phyloP scores from a whole-genome alignment of 1,139 yeast genomes.

The Magnusiomyces ingens region DNA sequence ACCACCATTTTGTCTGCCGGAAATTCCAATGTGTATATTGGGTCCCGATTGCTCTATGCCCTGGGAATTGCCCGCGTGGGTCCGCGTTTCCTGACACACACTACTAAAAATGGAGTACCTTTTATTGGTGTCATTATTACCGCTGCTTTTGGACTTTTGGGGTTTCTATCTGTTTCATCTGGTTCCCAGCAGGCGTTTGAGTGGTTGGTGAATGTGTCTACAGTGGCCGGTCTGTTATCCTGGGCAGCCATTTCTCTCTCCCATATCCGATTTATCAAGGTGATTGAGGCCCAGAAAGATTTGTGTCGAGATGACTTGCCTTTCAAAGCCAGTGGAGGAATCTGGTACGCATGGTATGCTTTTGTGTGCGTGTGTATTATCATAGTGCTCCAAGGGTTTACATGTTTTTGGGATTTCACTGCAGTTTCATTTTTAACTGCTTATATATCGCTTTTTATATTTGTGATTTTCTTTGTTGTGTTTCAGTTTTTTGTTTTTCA shows the following conservation, averaged over 20 bases:
- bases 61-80: constrained; percentile 60
- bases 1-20: constrained; percentile 70
- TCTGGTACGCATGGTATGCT: constrained; percentile 10
- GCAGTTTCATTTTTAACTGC: constrained; percentile 54
- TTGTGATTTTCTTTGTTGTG: constrained; percentile 45
- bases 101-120: constrained; percentile 71
- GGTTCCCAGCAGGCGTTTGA: constrained; percentile 51
- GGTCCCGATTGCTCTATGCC: constrained; percentile 65
- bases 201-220: constrained; percentile 76
- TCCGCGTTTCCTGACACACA: constrained; percentile 61
- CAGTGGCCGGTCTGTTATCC: constrained; percentile 68
- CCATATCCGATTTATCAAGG: constrained; percentile 52
- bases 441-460: constrained; percentile 55
- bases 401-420: constrained; percentile 55
- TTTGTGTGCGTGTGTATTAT: constrained; percentile 38
- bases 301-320: constrained; percentile 60
- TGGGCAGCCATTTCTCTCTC: constrained; percentile 69
- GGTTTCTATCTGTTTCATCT: constrained; percentile 50
- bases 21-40: constrained; percentile 73
- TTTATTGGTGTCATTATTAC: constrained; percentile 50
- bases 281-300: constrained; percentile 54
- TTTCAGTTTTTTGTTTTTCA: constrained; percentile 27
- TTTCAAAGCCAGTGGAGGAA: constrained; percentile 44
- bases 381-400: constrained; percentile 60
- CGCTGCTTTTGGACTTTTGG: constrained; percentile 48